A percentile compares a stretch with the other conserved stretches of the same genome.
phyloP scores from a whole-genome alignment of 768 basidiomycete species.

The Obba rivulosa region DNA sequence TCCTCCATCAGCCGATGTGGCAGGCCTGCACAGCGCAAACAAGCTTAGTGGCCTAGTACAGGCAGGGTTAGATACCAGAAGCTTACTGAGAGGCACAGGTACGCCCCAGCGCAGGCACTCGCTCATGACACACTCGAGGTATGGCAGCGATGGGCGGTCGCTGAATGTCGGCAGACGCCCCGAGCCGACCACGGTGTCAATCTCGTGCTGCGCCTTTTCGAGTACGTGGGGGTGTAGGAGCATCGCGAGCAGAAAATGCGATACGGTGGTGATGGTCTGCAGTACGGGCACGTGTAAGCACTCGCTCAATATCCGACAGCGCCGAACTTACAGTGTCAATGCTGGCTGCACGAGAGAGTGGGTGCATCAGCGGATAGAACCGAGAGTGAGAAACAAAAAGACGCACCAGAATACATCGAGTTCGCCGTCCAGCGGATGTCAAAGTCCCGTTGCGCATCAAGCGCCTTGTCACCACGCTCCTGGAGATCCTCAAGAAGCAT shows the following conservation, averaged over 20 bases:
- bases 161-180: slow-evolving; percentile 55
- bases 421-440: slow-evolving; percentile 82
- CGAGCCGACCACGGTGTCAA: slow-evolving; percentile 53
- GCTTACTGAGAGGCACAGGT: slow-evolving; percentile 53
- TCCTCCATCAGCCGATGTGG: slow-evolving; percentile 64
- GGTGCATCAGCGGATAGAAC: background rate
- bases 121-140: slow-evolving; percentile 49
- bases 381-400: background rate
- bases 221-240: slow-evolving; percentile 52
- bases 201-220: slow-evolving; percentile 55
- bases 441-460: slow-evolving; percentile 42
- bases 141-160: slow-evolving; percentile 54
- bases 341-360: slow-evolving; percentile 31
- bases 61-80: background rate
- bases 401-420: slow-evolving; percentile 61
- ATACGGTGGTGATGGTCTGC: slow-evolving; percentile 50
- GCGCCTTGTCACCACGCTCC: slow-evolving; percentile 26
- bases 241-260: slow-evolving; percentile 66
- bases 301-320: background rate
- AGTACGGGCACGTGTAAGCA: background rate
- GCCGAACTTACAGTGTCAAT: no score
- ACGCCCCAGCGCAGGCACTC: slow-evolving; percentile 54
- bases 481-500: slow-evolving; percentile 47
- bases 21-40: slow-evolving; percentile 35
- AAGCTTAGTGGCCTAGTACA: background rate